Evolutionary conservation across 1,139 yeast genomes (phyloP), one percentile per base, ranked within the genome.

Genomic region (Diutina rugosa): DNA sequence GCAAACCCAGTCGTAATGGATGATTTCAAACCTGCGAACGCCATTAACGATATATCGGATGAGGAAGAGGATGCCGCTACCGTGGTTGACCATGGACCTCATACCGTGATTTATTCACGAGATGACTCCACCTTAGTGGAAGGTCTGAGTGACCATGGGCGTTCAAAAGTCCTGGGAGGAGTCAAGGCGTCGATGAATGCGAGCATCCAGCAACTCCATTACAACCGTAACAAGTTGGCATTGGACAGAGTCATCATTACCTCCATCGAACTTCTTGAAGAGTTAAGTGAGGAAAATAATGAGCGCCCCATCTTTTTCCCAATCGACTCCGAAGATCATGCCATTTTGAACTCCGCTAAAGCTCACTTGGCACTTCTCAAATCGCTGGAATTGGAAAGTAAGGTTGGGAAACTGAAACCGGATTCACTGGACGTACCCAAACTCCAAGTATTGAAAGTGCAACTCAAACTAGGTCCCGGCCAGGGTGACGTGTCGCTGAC

Each of bases 291-390:
- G 3, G 87, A 84, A 61, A 86, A 86, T 63, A 72, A 70, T 54
- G 70, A 72, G 46, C 71, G 89, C 59, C 90, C 90, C 0, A 77
- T 87, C 4, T 84, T 80, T 63, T 87, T 84, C 63, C 95, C 95
- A 0, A 64, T 60, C 14, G 61, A 59, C 30, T 74, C 73, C 46
- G 69, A 72, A 6, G 53, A 49, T 4, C 69, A 72, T 51, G 62
- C 71, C 7, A 57, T 74, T 56, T 65, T 80, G 61, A 79, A 79
- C 63, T 77, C 81, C 9, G 70, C 69, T 48, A 72, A 70, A 49
- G 79, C 81, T 3, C 78, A 77, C 61, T 62, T 79, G 59, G 85
- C 85, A 0, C 68, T 82, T 51, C 72, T 79, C 8, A 71, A 82
- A 57, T 76, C 76, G 60, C 69, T 60, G 59, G 67, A 49, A 62